A percentile compares a stretch with the other conserved stretches of the same genome.
Conservation (phyloP, 208 protist species). For the Trypanosoma scelopori region DNA sequence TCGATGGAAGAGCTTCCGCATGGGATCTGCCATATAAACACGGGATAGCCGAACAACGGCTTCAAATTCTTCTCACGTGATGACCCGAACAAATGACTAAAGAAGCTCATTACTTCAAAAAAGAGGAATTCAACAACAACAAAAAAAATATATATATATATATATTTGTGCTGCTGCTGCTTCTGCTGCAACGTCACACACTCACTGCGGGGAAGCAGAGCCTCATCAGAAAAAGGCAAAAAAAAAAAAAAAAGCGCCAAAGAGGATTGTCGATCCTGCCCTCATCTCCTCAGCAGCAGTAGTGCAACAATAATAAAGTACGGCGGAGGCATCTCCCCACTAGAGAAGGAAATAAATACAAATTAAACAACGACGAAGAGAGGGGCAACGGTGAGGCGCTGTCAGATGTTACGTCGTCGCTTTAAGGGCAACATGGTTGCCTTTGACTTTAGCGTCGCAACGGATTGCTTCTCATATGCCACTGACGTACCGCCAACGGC, state of each 20-base stretch:
- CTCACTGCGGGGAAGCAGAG: no score
- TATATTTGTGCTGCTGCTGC: neutral
- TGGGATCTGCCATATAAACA: constrained; percentile 83
- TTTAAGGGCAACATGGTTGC: neutral
- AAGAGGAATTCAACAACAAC: neutral
- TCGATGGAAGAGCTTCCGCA: constrained; percentile 51
- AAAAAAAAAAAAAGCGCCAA: no score
- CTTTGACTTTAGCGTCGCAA: neutral
- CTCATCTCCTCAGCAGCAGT: no score
- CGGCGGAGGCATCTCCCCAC: no score
- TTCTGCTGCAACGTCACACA: no score
- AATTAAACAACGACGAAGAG: no score
- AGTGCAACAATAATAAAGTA: no score
- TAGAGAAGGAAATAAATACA: no score
- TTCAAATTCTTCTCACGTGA: constrained; percentile 32
- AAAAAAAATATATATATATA: no score
- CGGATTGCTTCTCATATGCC: neutral
- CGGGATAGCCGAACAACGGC: constrained; percentile 57
- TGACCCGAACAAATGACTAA: constrained; percentile 38
- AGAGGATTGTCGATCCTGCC: no score
- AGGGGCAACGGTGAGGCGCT: no score
- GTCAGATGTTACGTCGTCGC: constrained; percentile 14
- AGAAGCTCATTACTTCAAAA: constrained; percentile 39
- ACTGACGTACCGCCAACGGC: neutral
- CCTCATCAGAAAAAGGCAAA: no score